Conservation (phyloP, 1,284 basidiomycete species). For the Leccinum fallax region DNA sequence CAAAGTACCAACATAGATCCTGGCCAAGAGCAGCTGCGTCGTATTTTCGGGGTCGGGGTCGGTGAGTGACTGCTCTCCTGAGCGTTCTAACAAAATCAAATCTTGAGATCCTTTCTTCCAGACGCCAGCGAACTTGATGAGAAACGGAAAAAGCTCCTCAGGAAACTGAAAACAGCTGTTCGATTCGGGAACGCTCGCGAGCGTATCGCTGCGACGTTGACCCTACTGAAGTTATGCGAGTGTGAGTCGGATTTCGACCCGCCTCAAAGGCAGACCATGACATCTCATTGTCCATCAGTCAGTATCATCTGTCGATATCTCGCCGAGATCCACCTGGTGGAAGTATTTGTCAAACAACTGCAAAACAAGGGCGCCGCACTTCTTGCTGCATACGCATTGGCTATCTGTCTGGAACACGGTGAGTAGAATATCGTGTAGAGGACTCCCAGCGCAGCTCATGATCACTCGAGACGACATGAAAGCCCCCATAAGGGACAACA, state of each 20-base stretch:
- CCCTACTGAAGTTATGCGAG: conserved; percentile 9
- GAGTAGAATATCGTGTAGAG: neutral
- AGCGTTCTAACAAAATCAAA: neutral
- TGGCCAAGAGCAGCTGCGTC: neutral
- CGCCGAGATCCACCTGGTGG: neutral
- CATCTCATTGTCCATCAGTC: neutral
- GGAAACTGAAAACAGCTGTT: conserved; percentile 12
- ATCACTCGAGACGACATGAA: conserved; percentile 1
- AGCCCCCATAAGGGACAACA: neutral
- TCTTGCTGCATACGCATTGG: conserved; percentile 15
- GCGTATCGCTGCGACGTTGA: conserved; percentile 17
- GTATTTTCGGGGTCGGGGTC: neutral
- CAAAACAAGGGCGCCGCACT: neutral
- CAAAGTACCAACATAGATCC: neutral
- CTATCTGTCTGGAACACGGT: conserved; percentile 8
- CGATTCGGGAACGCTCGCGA: conserved; percentile 11
- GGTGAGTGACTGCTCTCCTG: neutral
- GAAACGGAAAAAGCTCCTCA: conserved; percentile 9
- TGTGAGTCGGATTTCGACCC: conserved; percentile 3
- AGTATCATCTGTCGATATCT: neutral
- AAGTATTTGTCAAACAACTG: neutral
- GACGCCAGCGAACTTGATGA: conserved; percentile 1
- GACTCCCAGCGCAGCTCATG: neutral
- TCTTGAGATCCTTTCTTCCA: conserved; percentile 1
- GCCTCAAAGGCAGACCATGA: neutral